Percentiles rank a stretch among this genome's conserved stretches.
Evolutionary conservation across 2,329 filamentous ascomycete species (phyloP).

Genomic region (Colletotrichum limetticola): DNA sequence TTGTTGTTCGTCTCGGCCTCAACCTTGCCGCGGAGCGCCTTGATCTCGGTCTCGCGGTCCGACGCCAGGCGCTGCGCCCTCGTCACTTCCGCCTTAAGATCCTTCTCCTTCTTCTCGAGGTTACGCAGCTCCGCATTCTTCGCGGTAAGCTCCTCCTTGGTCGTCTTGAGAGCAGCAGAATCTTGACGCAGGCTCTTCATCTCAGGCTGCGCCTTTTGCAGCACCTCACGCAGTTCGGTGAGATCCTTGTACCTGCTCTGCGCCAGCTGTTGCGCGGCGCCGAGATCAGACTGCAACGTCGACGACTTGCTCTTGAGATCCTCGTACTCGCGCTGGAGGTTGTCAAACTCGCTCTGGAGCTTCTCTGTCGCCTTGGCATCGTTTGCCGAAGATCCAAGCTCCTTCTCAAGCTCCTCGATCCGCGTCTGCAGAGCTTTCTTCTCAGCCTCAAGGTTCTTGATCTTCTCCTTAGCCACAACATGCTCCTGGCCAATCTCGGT

Average conservation of each 20-base stretch:
- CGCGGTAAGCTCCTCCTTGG: constrained; percentile 77
- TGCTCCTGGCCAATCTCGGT: constrained; percentile 84
- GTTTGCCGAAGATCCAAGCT: constrained; percentile 61
- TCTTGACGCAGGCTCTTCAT: constrained; percentile 83
- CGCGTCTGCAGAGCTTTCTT: constrained; percentile 73
- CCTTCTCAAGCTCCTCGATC: constrained; percentile 76
- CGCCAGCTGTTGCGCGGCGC: constrained; percentile 86
- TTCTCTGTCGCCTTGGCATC: constrained; percentile 59
- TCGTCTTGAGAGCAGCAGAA: constrained; percentile 76
- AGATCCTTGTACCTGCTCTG: constrained; percentile 90
- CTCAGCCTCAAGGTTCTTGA: constrained; percentile 76
- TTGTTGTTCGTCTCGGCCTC: constrained; percentile 78
- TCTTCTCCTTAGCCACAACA: constrained; percentile 82
- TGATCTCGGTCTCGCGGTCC: constrained; percentile 83
- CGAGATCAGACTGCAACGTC: constrained; percentile 82
- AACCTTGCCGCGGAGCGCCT: constrained; percentile 81
- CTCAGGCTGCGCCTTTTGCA: constrained; percentile 90
- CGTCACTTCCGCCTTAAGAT: constrained; percentile 79
- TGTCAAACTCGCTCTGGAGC: constrained; percentile 70
- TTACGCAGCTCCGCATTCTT: constrained; percentile 72
- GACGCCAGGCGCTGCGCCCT: constrained; percentile 75
- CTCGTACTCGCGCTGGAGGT: constrained; percentile 66
- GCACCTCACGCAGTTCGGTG: constrained; percentile 79
- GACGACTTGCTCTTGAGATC: constrained; percentile 77
- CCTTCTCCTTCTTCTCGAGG: constrained; percentile 86